Conservation (phyloP, 495 filamentous ascomycete species). For the Penicillium tannophilum region DNA sequence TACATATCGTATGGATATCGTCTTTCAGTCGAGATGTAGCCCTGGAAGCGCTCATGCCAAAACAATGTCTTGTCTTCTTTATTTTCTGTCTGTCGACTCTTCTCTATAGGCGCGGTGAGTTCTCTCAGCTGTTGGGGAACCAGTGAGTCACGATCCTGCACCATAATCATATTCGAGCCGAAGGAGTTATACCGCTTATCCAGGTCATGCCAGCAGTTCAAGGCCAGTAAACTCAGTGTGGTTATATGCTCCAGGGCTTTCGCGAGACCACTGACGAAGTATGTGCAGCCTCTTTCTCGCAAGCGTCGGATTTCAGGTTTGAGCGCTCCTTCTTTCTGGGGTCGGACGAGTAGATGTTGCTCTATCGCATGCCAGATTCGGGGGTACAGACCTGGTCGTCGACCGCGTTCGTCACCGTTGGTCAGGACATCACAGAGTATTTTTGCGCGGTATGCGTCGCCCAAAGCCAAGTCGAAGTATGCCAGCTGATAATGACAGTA, state of each 20-base stretch:
- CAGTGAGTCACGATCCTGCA: conserved; percentile 15
- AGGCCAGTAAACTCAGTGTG: conserved; percentile 29
- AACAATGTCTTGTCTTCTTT: conserved; percentile 14
- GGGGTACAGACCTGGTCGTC: conserved; percentile 29
- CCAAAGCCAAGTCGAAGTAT: conserved; percentile 80
- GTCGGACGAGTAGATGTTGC: conserved; percentile 28
- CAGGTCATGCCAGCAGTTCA: conserved; percentile 34
- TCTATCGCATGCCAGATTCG: conserved; percentile 36
- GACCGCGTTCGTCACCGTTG: conserved; percentile 18
- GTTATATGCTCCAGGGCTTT: conserved; percentile 31
- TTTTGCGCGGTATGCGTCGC: conserved; percentile 81
- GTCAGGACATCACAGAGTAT: conserved; percentile 53
- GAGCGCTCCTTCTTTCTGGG: conserved; percentile 5
- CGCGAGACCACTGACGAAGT: conserved; percentile 28
- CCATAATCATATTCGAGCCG: background rate
- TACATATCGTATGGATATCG: conserved; percentile 33
- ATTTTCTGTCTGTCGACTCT: conserved; percentile 7
- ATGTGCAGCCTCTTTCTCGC: conserved; percentile 24
- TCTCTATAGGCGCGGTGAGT: background rate
- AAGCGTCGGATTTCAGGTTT: conserved; percentile 17
- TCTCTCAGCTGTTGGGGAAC: conserved; percentile 16
- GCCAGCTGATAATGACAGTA: conserved; percentile 66
- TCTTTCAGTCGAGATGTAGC: conserved; percentile 15
- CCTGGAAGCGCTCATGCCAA: conserved; percentile 24
- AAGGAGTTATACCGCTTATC: conserved; percentile 18